Conservation (phyloP, 2,329 filamentous ascomycete species). For the Xenoacremonium recifei region DNA sequence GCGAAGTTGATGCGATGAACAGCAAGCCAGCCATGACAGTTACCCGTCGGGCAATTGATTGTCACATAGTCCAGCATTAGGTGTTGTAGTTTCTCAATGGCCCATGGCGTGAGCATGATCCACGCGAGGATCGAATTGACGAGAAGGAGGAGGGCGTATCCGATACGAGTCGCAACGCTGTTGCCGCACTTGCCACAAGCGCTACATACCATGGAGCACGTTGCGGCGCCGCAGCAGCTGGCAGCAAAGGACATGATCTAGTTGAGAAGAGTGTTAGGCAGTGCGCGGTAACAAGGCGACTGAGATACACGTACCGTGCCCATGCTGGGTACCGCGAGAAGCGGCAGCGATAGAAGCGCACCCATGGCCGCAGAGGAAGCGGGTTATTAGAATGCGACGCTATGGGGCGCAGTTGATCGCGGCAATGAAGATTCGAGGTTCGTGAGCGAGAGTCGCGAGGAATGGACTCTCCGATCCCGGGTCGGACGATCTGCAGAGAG, state of each 20-base stretch:
- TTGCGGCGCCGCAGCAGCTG: conserved; percentile 95
- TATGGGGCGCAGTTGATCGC: too few relatives aligned
- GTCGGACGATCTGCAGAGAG: too few relatives aligned
- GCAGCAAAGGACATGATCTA: conserved; percentile 76
- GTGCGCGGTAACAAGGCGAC: too few relatives aligned
- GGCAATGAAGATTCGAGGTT: too few relatives aligned
- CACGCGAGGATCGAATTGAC: conserved; percentile 96
- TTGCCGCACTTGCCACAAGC: conserved; percentile 97
- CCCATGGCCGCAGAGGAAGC: too few relatives aligned
- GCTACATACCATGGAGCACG: conserved; percentile 92
- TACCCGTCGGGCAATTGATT: conserved; percentile 85
- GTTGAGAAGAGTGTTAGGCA: conserved; percentile 1
- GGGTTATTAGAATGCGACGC: too few relatives aligned
- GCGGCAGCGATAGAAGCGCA: conserved; percentile 82
- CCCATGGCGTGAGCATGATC: conserved; percentile 99
- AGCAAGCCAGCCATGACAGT: conserved; percentile 93
- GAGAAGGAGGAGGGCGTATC: conserved; percentile 90
- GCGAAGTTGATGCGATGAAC: conserved; percentile 98
- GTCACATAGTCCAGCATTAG: conserved; percentile 94
- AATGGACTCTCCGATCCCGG: too few relatives aligned
- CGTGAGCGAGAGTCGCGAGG: too few relatives aligned
- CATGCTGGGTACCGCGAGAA: conserved; percentile 83
- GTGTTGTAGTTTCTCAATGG: conserved; percentile 90
- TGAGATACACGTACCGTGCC: conserved; percentile 80
- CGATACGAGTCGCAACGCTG: conserved; percentile 95